Evolutionary conservation across 805 yeast genomes (phyloP).

Genomic region (Metschnikowia amazonensis): DNA sequence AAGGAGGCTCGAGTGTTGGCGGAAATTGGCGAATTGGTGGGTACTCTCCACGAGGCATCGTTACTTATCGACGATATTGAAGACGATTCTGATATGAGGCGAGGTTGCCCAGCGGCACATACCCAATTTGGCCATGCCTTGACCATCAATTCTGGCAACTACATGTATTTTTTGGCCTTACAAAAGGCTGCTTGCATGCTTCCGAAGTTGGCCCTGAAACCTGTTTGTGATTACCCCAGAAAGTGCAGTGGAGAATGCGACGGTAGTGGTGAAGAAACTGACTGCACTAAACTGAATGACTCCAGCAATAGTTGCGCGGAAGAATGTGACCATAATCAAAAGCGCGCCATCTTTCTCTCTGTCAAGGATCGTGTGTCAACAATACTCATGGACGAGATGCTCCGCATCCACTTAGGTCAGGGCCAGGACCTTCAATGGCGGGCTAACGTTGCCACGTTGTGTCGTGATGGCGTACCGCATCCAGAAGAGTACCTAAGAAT

Average conservation of each 20-base stretch:
- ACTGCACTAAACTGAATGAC: too few species aligned
- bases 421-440: slow-evolving; percentile 89
- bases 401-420: slow-evolving; percentile 84
- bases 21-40: slow-evolving; percentile 28
- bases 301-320: too few species aligned
- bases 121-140: slow-evolving; percentile 70
- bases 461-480: slow-evolving; percentile 20
- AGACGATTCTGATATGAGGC: slow-evolving; percentile 63
- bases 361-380: slow-evolving; percentile 15
- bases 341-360: not conserved
- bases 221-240: not conserved
- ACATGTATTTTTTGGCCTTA: slow-evolving; percentile 74
- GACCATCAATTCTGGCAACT: slow-evolving; percentile 79
- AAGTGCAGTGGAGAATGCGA: too few species aligned
- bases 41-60: slow-evolving; percentile 34
- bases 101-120: slow-evolving; percentile 83
- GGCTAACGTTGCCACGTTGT: slow-evolving; percentile 36
- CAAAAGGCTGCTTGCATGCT: slow-evolving; percentile 33
- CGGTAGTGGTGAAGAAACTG: too few species aligned
- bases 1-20: slow-evolving; percentile 20
- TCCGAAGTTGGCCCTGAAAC: not conserved
- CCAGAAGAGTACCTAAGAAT: slow-evolving; percentile 58
- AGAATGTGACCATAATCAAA: too few species aligned
- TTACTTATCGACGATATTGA: slow-evolving; percentile 79
- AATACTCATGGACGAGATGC: slow-evolving; percentile 66